These are phyloP conservation scores for Graphilbum sp. DNA, from an alignment of 2,329 filamentous ascomycete species.

Conservation along the genomic window DNA sequence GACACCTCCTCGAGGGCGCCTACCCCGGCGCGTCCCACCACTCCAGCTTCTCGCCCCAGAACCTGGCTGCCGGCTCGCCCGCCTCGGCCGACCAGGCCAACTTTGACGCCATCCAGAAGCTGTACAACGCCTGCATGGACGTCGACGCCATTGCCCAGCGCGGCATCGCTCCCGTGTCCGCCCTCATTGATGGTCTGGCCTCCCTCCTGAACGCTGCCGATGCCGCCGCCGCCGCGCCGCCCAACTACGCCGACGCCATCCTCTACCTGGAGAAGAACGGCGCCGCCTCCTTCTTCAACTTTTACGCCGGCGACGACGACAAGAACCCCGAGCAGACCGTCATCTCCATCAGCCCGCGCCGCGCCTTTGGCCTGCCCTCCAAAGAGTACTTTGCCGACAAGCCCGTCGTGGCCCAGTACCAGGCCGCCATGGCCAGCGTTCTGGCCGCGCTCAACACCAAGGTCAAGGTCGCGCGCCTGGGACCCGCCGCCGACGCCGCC, in stretches of 20 bases:
- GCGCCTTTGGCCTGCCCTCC: constrained; percentile 41
- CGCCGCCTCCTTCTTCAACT: constrained; percentile 20
- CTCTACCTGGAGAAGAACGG: constrained; percentile 28
- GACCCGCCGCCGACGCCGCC: constrained; percentile 14
- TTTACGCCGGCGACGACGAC: constrained; percentile 25
- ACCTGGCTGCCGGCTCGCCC: constrained; percentile 17
- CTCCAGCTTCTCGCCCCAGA: constrained; percentile 28
- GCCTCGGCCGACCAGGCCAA: constrained; percentile 39
- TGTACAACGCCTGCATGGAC: constrained; percentile 51
- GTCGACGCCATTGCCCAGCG: constrained; percentile 36
- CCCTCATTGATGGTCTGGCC: constrained; percentile 36
- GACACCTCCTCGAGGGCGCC: constrained; percentile 44
- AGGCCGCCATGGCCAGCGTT: constrained; percentile 23
- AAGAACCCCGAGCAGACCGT: constrained; percentile 21
- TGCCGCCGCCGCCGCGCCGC: neutral
- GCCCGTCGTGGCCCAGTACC: constrained; percentile 34
- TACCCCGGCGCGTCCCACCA: constrained; percentile 25
- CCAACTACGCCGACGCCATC: constrained; percentile 26
- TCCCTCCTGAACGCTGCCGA: constrained; percentile 23
- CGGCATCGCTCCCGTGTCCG: constrained; percentile 38
- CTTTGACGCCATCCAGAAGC: constrained; percentile 47
- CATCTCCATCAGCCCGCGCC: constrained; percentile 24
- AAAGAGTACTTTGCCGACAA: constrained; percentile 44
- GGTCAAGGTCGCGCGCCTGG: constrained; percentile 11
- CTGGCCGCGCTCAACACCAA: constrained; percentile 17